Evolutionary conservation across 2,329 filamentous ascomycete species (phyloP), one percentile per base, ranked within the genome.

Genomic region (Berkeleyomyces basicola): DNA sequence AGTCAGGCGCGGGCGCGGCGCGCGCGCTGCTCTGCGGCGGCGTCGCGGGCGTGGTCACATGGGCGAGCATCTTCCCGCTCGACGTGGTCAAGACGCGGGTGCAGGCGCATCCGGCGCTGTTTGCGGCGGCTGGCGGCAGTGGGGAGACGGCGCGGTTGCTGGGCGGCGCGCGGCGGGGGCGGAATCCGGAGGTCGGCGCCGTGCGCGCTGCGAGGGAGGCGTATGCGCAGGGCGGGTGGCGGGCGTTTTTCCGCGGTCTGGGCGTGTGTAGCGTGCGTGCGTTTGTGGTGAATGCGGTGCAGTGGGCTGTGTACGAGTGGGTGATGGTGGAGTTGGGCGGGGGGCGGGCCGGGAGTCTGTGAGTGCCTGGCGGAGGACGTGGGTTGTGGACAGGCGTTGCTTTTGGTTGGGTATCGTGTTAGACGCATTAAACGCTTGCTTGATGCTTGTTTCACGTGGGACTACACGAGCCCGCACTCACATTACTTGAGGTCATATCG

Each of bases 241-340:
- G 74, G 40, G 78, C 83, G 1, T 90, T 91, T 73, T 90, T 88
- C 70, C 78, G 83, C 39, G 88, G 88, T 0, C 72, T 97, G 49
- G 83, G 84, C 0, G 79, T 96, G 40, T 97, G 92, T 72, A 95
- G 88, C 72, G 74, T 87, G 7, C 78, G 92, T 67, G 92, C 92
- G 0, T 96, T 97, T 71, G 76, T 95, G 61, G 92, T 96, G 46
- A 96, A 96, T 75, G 91, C 92, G 2, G 87, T 89, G n/a, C 79
- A 90, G 75, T 97, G 91, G 91, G 86, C 87, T 33, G 82, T 89
- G 4, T 96, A 96, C 71, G 91, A 96, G 74, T 90, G 87, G 84
- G 82, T 89, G 69, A 92, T 96, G 87, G 70, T 72, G 36, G 77
- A 81, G 68, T 70, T 85, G 43, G 44, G 33, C 36, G 46, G 62